phyloP scores from a whole-genome alignment of 2,329 filamentous ascomycete genomes.

The Clarireedia paspali region DNA sequence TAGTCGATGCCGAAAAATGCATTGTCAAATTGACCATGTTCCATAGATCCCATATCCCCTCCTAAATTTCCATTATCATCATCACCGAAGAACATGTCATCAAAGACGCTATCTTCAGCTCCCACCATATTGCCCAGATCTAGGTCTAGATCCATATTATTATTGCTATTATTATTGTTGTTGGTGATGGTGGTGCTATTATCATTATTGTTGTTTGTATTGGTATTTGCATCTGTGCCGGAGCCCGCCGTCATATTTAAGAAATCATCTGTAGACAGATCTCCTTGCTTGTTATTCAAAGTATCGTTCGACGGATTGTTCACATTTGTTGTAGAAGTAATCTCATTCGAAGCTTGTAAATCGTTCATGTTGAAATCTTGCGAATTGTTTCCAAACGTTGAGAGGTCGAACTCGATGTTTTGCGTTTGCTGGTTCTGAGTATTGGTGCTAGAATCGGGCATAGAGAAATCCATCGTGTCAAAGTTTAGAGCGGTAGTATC shows the following conservation, averaged over 20 bases:
- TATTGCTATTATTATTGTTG: conserved; percentile 8
- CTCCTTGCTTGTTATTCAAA: conserved; percentile 12
- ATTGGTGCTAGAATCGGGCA: conserved; percentile 12
- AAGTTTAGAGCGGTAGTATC: conserved; percentile 20
- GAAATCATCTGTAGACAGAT: conserved; percentile 14
- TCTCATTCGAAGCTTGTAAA: conserved; percentile 14
- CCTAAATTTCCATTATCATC: conserved; percentile 16
- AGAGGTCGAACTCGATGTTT: conserved; percentile 25
- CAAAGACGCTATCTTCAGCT: conserved; percentile 25
- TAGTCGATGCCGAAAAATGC: conserved; percentile 24
- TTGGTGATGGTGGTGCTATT: conserved; percentile 5
- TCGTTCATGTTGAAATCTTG: conserved; percentile 35
- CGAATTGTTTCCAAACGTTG: conserved; percentile 27
- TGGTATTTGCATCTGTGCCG: neutral
- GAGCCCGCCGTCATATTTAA: conserved; percentile 12
- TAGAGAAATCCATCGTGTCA: conserved; percentile 24
- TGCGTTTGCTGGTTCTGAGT: conserved; percentile 19
- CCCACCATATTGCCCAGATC: conserved; percentile 43
- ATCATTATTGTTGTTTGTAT: conserved; percentile 5
- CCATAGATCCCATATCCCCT: conserved; percentile 18
- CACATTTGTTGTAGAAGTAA: conserved; percentile 10
- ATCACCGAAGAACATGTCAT: conserved; percentile 25
- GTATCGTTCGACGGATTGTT: conserved; percentile 6
- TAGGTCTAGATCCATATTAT: conserved; percentile 40
- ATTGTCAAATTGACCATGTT: conserved; percentile 25